phyloP scores from a whole-genome alignment of 371 early-diverging fungal species.

The Nematocida parisii region DNA sequence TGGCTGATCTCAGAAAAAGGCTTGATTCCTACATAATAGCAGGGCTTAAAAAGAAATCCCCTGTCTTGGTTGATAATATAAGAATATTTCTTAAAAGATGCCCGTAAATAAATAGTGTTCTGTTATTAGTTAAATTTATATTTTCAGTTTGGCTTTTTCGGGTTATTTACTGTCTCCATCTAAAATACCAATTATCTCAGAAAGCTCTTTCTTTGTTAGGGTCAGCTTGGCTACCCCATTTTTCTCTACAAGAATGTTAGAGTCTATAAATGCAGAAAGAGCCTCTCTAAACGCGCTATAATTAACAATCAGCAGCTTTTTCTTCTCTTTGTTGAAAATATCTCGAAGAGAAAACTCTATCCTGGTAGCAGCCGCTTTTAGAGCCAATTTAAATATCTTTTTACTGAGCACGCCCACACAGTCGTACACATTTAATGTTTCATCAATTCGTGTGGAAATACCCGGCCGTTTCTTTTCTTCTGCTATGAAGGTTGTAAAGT shows the following conservation, averaged over 20 bases:
- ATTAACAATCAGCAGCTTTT: constrained; percentile 34
- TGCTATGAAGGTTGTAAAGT: constrained; percentile 47
- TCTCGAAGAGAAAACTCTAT: constrained; percentile 54
- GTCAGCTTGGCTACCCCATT: constrained; percentile 33
- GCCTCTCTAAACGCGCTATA: constrained; percentile 51
- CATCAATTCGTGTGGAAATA: constrained; percentile 7
- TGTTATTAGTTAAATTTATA: background rate
- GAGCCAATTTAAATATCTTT: constrained; percentile 28
- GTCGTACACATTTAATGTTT: constrained; percentile 51
- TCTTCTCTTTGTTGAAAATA: constrained; percentile 53
- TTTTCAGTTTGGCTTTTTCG: background rate
- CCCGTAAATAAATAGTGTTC: constrained; percentile 10
- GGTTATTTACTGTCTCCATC: constrained; percentile 9
- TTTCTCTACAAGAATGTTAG: constrained; percentile 36
- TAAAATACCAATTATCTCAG: constrained; percentile 32
- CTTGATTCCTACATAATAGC: constrained; percentile 24
- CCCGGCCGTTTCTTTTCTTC: constrained; percentile 21
- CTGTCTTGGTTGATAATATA: constrained; percentile 26
- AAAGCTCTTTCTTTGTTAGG: constrained; percentile 47
- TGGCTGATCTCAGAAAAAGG: constrained; percentile 11
- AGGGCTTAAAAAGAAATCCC: constrained; percentile 28
- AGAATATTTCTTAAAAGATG: constrained; percentile 39
- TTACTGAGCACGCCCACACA: constrained; percentile 44
- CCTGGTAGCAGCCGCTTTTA: constrained; percentile 27
- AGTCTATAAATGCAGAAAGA: constrained; percentile 42